A percentile compares a stretch with the other conserved stretches of the same genome.
Conservation (phyloP, 2,329 filamentous ascomycete genomes). For the Colletotrichum sp. region DNA sequence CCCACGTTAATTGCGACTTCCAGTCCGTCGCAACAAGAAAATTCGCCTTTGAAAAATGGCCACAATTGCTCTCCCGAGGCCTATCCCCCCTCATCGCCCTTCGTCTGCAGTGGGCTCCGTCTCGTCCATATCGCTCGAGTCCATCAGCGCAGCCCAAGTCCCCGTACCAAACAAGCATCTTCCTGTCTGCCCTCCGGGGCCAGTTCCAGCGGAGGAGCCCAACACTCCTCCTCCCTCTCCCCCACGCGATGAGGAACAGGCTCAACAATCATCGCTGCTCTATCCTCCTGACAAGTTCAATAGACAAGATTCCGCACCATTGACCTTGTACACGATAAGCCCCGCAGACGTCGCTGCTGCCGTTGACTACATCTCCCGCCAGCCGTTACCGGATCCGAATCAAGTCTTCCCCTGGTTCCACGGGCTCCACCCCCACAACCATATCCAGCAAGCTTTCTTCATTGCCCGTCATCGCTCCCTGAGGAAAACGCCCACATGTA, state of each 20-base stretch:
- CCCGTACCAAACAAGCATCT: slow-evolving; percentile 87
- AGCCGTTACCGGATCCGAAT: slow-evolving; percentile 84
- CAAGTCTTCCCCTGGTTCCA: slow-evolving; percentile 96
- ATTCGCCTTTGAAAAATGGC: slow-evolving; percentile 41
- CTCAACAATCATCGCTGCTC: slow-evolving; percentile 71
- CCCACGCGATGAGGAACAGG: slow-evolving; percentile 52
- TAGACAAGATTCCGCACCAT: slow-evolving; percentile 51
- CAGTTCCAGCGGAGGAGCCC: slow-evolving; percentile 59
- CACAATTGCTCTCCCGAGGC: slow-evolving; percentile 58
- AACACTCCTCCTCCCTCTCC: slow-evolving; percentile 68
- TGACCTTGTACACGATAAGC: slow-evolving; percentile 76
- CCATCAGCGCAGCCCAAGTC: slow-evolving; percentile 36
- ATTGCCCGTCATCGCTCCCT: slow-evolving; percentile 75
- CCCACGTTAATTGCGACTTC: not conserved
- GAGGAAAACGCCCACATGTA: slow-evolving; percentile 74
- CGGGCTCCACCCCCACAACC: slow-evolving; percentile 87
- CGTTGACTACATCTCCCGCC: slow-evolving; percentile 76
- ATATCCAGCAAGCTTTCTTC: slow-evolving; percentile 90
- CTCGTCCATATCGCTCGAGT: slow-evolving; percentile 38
- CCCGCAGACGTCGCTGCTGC: slow-evolving; percentile 73
- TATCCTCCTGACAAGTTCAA: slow-evolving; percentile 74
- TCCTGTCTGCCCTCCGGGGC: slow-evolving; percentile 85
- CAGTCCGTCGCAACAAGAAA: not conserved
- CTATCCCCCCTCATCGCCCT: slow-evolving; percentile 49
- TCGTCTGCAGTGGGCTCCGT: slow-evolving; percentile 41